Evolutionary conservation across 2,329 filamentous ascomycete genomes (phyloP).

Genomic region (Cylindrodendrum hubeiense): DNA sequence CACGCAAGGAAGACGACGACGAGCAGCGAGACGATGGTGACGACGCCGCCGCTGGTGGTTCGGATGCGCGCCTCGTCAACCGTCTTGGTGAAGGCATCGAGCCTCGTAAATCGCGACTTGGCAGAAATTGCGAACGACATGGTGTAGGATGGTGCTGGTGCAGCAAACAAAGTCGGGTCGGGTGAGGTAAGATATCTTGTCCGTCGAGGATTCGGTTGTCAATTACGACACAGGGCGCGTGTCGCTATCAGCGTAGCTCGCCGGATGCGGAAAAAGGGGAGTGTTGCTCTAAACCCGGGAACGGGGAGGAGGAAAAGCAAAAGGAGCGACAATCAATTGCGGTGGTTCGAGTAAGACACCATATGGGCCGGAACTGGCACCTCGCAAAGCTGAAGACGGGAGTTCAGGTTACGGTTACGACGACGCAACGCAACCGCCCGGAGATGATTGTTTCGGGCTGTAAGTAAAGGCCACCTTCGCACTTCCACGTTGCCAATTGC

Average conservation of each 20-base stretch:
- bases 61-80: constrained; percentile 97
- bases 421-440: constrained; percentile 10
- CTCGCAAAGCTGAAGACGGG: constrained; percentile 7
- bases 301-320: constrained; percentile 1
- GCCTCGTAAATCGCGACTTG: constrained; percentile 94
- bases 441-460: not conserved
- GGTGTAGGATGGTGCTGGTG: constrained; percentile 26
- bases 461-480: constrained; percentile 34
- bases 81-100: constrained; percentile 99
- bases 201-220: not conserved
- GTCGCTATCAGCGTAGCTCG: not conserved
- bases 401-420: constrained; percentile 4
- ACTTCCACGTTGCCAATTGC: constrained; percentile 27
- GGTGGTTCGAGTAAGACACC: constrained; percentile 18
- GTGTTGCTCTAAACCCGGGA: constrained; percentile 4
- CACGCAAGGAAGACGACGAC: constrained; percentile 90
- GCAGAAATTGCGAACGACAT: constrained; percentile 76
- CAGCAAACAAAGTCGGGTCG: constrained; percentile 21
- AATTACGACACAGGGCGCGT: not conserved
- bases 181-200: not conserved
- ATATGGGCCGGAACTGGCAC: constrained; percentile 20
- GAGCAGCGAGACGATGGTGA: constrained; percentile 91
- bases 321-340: constrained; percentile 20
- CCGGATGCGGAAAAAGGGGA: not conserved
- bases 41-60: constrained; percentile 94